phyloP scores from a whole-genome alignment of 306 rosid species.

The Sophora flavescens region DNA sequence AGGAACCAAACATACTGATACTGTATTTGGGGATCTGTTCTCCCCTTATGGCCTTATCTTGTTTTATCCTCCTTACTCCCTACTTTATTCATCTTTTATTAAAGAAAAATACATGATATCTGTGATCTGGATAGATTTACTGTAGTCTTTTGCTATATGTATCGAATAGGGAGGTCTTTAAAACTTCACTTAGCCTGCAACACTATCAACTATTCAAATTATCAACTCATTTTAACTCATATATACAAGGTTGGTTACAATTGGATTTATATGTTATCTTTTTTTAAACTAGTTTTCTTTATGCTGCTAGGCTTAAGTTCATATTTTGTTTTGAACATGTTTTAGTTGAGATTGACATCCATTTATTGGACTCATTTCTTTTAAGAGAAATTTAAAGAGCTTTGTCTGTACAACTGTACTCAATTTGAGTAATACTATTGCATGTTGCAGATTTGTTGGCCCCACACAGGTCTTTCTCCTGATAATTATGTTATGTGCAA shows the following conservation, averaged over 20 bases:
- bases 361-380: constrained; percentile 19
- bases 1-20: constrained; percentile 7
- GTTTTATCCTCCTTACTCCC: background rate
- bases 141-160: constrained; percentile 12
- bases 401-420: constrained; percentile 8
- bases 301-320: background rate
- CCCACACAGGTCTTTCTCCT: background rate
- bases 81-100: background rate
- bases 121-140: constrained; percentile 26
- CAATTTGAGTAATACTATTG: constrained; percentile 18
- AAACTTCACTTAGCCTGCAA: constrained; percentile 23
- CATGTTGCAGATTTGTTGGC: background rate
- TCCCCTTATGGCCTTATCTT: constrained; percentile 10
- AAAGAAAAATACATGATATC: background rate
- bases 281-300: background rate
- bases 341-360: constrained; percentile 18
- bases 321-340: constrained; percentile 17
- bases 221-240: background rate
- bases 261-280: constrained; percentile 18
- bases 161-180: background rate
- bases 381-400: background rate
- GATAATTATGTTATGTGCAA: background rate
- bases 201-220: constrained; percentile 31
- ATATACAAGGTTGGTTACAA: background rate
- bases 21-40: background rate